A percentile compares a stretch with the other conserved stretches of the same genome.
Evolutionary conservation across 1,139 yeast genomes (phyloP).

Genomic region (Pichia sp.): DNA sequence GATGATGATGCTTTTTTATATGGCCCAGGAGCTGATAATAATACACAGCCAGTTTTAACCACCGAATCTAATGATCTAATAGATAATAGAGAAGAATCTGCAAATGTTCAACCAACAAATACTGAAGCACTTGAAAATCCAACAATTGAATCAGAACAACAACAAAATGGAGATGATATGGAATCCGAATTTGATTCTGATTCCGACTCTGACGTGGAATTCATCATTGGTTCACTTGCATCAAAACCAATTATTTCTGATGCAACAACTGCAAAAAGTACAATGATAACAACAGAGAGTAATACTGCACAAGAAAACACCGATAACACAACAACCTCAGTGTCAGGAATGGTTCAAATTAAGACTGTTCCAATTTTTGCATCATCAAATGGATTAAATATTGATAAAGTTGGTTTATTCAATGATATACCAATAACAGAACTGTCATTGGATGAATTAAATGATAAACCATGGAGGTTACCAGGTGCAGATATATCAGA

Average conservation of each 20-base stretch:
- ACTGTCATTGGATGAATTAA: conserved; percentile 73
- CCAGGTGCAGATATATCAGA: conserved; percentile 95
- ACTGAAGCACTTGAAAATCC: conserved; percentile 14
- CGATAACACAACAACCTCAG: conserved; percentile 20
- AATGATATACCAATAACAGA: conserved; percentile 83
- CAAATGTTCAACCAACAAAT: conserved; percentile 18
- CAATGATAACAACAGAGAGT: not conserved
- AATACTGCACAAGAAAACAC: not conserved
- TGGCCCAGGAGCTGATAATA: conserved; percentile 51
- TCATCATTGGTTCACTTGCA: conserved; percentile 48
- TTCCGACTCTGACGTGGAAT: conserved; percentile 60
- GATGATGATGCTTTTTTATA: conserved; percentile 84
- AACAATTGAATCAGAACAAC: conserved; percentile 3
- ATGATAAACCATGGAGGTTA: conserved; percentile 95
- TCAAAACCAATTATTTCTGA: conserved; percentile 16
- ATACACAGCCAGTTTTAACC: conserved; percentile 1
- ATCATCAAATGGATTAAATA: conserved; percentile 41
- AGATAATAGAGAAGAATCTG: not conserved
- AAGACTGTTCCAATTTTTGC: conserved; percentile 25
- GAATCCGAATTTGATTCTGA: conserved; percentile 37
- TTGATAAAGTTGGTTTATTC: conserved; percentile 70
- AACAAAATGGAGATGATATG: conserved; percentile 29
- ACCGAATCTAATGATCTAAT: not conserved
- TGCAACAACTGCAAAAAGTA: conserved; percentile 2
- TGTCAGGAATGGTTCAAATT: conserved; percentile 27